A percentile compares a stretch with the other conserved stretches of the same genome.
Evolutionary conservation across 257 asterid species (phyloP).

Genomic region (Solanum microdontum): DNA sequence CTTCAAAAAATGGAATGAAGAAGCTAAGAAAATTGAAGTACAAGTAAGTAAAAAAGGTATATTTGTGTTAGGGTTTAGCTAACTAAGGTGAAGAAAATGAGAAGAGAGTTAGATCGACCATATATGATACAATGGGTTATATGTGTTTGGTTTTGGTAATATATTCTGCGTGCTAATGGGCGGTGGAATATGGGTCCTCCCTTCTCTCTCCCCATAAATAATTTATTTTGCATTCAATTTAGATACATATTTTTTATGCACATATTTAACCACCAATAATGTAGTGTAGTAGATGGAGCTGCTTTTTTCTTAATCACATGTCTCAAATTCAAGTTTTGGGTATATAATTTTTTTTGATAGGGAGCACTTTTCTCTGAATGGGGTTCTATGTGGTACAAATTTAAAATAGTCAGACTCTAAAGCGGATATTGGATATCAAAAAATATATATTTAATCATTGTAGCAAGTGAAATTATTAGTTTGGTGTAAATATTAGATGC

Average conservation of each 20-base stretch:
- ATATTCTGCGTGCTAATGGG: slow-evolving; percentile 4
- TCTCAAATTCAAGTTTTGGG: too few species aligned
- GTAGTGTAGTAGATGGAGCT: fast-evolving
- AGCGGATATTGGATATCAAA: fast-evolving
- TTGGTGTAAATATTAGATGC: background rate
- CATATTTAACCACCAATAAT: background rate
- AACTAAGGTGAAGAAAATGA: background rate
- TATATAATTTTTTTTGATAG: fast-evolving
- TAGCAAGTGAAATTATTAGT: background rate
- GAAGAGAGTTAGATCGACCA: background rate
- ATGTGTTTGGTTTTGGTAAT: background rate
- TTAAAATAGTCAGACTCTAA: too few species aligned
- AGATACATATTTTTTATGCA: background rate
- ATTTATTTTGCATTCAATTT: background rate
- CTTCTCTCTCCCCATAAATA: background rate
- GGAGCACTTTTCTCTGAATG: background rate
- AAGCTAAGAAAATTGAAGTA: background rate
- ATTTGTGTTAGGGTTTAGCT: background rate
- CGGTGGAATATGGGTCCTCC: slow-evolving; percentile 20
- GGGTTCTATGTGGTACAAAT: too few species aligned
- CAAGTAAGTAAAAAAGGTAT: background rate
- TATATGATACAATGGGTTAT: background rate
- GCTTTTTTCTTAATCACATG: fast-evolving
- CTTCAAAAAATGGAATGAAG: background rate
- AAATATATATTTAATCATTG: background rate